These are phyloP conservation scores for Moesziomyces sp. DNA, from an alignment of 1,284 basidiomycete species.

Conservation along the genomic window DNA sequence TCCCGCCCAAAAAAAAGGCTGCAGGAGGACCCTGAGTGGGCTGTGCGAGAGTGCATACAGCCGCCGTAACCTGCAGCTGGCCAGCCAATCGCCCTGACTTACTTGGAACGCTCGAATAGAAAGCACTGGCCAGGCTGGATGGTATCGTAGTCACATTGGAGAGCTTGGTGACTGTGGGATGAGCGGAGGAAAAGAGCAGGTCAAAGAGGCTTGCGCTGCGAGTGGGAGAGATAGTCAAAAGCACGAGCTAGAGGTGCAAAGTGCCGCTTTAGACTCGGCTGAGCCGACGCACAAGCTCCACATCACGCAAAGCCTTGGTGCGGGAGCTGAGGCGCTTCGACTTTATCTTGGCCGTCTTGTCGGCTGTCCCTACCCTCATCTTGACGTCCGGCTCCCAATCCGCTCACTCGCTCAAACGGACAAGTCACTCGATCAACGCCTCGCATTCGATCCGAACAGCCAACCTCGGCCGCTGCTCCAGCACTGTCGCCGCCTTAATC, in stretches of 20 bases:
- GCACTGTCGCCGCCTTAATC: background rate
- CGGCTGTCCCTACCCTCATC: too few species aligned
- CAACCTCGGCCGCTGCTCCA: background rate
- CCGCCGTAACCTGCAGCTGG: background rate
- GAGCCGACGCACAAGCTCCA: background rate
- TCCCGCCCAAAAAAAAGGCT: background rate
- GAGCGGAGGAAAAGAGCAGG: too few species aligned
- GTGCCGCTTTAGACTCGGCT: background rate
- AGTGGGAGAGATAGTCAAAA: background rate
- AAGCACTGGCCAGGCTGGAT: too few species aligned
- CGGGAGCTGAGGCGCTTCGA: too few species aligned
- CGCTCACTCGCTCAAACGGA: background rate
- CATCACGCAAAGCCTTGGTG: background rate
- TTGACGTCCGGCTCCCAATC: too few species aligned
- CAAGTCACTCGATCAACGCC: too few species aligned
- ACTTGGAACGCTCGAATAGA: background rate
- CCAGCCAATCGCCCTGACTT: background rate
- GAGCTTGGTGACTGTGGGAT: too few species aligned
- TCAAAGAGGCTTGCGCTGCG: too few species aligned
- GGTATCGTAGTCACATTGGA: too few species aligned
- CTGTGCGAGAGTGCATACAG: background rate
- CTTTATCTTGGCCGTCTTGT: too few species aligned
- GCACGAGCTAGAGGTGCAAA: too few species aligned
- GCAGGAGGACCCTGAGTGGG: slow-evolving; percentile 30
- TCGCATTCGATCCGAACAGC: too few species aligned